Evolutionary conservation across 1,284 basidiomycete genomes (phyloP), one percentile per base, ranked within the genome.

Genomic region (Cutaneotrichosporon dermatis): DNA sequence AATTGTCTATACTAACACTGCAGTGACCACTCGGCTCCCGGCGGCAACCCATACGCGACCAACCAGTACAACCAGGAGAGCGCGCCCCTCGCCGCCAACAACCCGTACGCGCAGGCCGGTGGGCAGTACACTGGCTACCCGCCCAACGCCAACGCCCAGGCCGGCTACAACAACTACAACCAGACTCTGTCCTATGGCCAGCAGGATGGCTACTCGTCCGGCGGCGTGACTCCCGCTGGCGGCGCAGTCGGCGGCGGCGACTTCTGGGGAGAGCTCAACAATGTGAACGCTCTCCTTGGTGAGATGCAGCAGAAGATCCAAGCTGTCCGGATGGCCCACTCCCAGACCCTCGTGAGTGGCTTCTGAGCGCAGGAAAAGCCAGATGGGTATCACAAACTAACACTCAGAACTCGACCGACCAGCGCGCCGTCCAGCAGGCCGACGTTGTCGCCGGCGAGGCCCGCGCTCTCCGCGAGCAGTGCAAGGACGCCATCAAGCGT

Each of bases 401-500:
- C 58, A 11, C 40, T 25, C 55, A 77, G 76, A 70, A 73, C 44
- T 71, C 76, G 43, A 74, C 76, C 54, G 74, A 79, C 63, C 59
- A 70, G 50, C 59, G 69, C 51, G 70, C 77, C 36, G 61, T 73
- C 49, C 63, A 66, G 10, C 60, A 76, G 58, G 74, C 91, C 51
- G 88, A 89, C 40, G 84, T 85, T 42, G 82, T 93, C 54, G 83
- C 92, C 15, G 83, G 84, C 48, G 88, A 91, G 61, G 92, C 90
- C 11, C 88, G 89, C 68, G 82, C 84, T 2, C 80, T 90, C 13
- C 90, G 89, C 69, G 79, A 83, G 46, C 82, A 84, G 16, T 81
- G 92, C 68, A 92, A 92, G 78, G 83, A 84, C 57, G 82, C 89
- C 55, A 85, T 94, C 74, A 89, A 93, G 77, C 82, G 83, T 3